Percentiles rank a stretch among this genome's conserved stretches.
Evolutionary conservation across 345 rosid species (phyloP).

Genomic region (Boechera divaricarpa): DNA sequence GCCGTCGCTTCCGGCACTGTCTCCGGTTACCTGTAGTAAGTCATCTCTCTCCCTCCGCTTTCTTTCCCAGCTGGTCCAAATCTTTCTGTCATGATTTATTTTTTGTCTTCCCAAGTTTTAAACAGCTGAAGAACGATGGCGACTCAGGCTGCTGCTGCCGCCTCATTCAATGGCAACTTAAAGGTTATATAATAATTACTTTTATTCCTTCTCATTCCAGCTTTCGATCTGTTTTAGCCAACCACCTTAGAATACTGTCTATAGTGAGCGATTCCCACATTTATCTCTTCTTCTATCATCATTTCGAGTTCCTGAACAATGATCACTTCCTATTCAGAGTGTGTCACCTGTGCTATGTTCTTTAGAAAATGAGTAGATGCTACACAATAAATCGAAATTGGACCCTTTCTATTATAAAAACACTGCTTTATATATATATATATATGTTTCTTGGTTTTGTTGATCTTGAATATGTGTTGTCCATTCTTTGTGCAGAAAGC

Average conservation of each 20-base stretch:
- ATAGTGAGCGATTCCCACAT: neutral
- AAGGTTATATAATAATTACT: slow-evolving; percentile 19
- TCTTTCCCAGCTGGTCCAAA: too few relatives aligned
- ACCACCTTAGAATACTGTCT: neutral
- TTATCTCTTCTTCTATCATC: neutral
- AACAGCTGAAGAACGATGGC: slow-evolving; percentile 36
- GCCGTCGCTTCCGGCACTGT: neutral
- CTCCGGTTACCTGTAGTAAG: neutral
- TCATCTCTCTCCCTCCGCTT: neutral
- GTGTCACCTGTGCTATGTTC: neutral
- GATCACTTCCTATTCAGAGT: slow-evolving; percentile 3
- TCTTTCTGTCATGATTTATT: too few relatives aligned
- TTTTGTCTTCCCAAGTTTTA: neutral
- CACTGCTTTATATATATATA: too few relatives aligned
- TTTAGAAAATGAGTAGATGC: slow-evolving; percentile 7
- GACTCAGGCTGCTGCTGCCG: slow-evolving; percentile 39
- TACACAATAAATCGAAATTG: neutral
- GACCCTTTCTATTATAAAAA: too few relatives aligned
- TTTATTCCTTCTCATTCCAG: neutral
- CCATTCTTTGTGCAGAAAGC: slow-evolving; percentile 71
- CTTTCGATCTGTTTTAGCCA: neutral
- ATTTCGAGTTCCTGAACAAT: neutral
- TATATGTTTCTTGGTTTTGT: neutral
- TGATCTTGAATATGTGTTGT: neutral
- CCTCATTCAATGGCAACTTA: slow-evolving; percentile 43